phyloP scores from a whole-genome alignment of 106 monocot genomes.

The Cymbidium sinense region DNA sequence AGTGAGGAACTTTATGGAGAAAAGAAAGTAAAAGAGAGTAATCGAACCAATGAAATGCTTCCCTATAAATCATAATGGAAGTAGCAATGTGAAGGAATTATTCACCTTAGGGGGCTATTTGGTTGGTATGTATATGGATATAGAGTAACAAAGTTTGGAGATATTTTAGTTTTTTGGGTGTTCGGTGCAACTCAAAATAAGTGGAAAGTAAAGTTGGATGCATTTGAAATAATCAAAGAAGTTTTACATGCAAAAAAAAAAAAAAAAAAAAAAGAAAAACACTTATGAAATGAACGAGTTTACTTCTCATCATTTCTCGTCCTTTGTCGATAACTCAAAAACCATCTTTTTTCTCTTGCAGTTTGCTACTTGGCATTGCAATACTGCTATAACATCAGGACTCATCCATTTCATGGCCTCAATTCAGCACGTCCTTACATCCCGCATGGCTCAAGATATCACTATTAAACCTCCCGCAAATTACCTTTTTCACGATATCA shows the following conservation, averaged over 20 bases:
- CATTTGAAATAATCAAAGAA: background rate
- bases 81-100: background rate
- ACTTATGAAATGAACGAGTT: background rate
- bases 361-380: background rate
- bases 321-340: background rate
- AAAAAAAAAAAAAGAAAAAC: no score
- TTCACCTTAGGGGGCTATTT: background rate
- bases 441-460: no score
- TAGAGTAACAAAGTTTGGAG: background rate
- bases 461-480: no score
- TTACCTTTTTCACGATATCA: no score
- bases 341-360: background rate
- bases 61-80: background rate
- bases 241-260: background rate
- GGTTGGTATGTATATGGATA: background rate
- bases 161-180: background rate
- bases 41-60: background rate
- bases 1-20: background rate
- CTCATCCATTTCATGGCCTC: background rate
- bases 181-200: background rate
- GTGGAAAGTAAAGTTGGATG: background rate
- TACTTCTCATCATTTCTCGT: background rate
- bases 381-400: background rate
- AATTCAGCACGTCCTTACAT: no score
- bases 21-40: background rate